Evolutionary conservation across 768 basidiomycete genomes (phyloP).

Genomic region (Tephrocybe sp.): DNA sequence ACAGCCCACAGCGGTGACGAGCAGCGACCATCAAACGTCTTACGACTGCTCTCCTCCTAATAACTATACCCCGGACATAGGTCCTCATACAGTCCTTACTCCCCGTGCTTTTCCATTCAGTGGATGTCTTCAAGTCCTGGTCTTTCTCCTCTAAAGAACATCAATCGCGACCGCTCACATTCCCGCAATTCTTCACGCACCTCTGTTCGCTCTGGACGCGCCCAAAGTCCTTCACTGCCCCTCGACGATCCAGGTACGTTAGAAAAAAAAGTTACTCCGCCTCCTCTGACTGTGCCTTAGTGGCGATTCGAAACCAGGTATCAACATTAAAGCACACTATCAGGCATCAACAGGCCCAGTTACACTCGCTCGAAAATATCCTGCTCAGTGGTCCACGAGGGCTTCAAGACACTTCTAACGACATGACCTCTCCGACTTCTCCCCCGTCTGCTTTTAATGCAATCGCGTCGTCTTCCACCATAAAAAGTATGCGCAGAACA

Average conservation of each 20-base stretch:
- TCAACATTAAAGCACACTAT: constrained; percentile 82
- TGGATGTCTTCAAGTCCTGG: constrained; percentile 37
- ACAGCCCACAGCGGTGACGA: neutral
- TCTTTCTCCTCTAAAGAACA: constrained; percentile 31
- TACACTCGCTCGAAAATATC: constrained; percentile 67
- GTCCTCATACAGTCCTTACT: constrained; percentile 14
- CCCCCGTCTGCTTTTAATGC: constrained; percentile 31
- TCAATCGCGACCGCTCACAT: constrained; percentile 32
- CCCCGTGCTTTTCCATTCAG: constrained; percentile 10
- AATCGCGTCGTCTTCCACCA: constrained; percentile 33
- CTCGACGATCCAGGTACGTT: constrained; percentile 68
- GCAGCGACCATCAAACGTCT: constrained; percentile 4
- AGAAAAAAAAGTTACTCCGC: constrained; percentile 12
- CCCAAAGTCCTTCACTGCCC: constrained; percentile 57
- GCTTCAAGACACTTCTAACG: constrained; percentile 34
- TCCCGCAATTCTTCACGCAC: constrained; percentile 45
- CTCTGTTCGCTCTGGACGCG: constrained; percentile 46
- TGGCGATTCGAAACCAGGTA: constrained; percentile 76
- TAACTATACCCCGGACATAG: constrained; percentile 6
- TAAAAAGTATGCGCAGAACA: constrained; percentile 59
- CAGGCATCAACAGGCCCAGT: constrained; percentile 80
- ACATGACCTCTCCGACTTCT: constrained; percentile 31
- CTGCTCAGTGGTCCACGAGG: constrained; percentile 70
- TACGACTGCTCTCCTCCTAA: constrained; percentile 1
- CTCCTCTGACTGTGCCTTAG: constrained; percentile 36